phyloP scores from a whole-genome alignment of 768 basidiomycete species.

The Crepidotus variabilis region DNA sequence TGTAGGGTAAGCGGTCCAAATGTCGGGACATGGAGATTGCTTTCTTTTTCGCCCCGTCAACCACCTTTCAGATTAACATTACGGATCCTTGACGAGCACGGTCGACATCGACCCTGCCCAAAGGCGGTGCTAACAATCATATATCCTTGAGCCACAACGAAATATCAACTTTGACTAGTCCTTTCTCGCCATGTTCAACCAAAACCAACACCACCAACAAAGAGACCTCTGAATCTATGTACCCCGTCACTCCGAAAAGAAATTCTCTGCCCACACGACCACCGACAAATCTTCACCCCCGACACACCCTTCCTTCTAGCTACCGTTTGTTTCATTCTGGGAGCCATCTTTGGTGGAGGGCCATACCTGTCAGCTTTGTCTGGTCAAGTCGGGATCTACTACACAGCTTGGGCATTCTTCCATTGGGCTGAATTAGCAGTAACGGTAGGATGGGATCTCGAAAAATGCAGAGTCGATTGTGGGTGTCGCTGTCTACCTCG shows the following conservation, averaged over 20 bases:
- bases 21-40: too few relatives aligned
- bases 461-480: conserved; percentile 94
- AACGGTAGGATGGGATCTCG: conserved; percentile 92
- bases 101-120: too few relatives aligned
- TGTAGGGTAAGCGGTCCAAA: too few relatives aligned
- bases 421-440: conserved; percentile 95
- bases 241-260: too few relatives aligned
- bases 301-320: conserved; percentile 84
- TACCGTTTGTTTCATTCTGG: conserved; percentile 79
- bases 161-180: conserved; percentile 12
- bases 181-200: conserved; percentile 25
- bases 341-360: conserved; percentile 63
- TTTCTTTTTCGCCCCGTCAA: too few relatives aligned
- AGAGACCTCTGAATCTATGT: too few relatives aligned
- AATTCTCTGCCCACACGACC: too few relatives aligned
- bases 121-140: too few relatives aligned
- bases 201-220: conserved; percentile 54
- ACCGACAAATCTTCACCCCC: conserved; percentile 59
- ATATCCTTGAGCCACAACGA: conserved; percentile 14
- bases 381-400: conserved; percentile 78
- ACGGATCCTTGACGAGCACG: too few relatives aligned
- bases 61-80: too few relatives aligned
- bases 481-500: too few relatives aligned
- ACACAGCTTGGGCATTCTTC: conserved; percentile 81
- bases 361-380: conserved; percentile 48